These are phyloP conservation scores for Petunia axillaris DNA, from an alignment of 257 asterid species.

Conservation along the genomic window DNA sequence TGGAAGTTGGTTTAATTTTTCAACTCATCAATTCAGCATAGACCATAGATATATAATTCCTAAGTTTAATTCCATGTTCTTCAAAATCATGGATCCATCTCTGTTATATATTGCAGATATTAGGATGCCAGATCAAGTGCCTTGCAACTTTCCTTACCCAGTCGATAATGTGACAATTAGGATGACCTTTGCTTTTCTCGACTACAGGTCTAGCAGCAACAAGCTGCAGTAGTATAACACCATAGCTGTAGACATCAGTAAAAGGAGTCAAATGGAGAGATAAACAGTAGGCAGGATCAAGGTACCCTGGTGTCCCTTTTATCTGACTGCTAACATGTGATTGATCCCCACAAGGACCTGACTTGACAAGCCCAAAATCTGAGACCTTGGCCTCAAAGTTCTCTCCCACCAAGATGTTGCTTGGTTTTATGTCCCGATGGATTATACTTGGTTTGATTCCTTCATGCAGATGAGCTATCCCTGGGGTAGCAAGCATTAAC, in stretches of 20 bases:
- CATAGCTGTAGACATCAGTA: conserved; percentile 81
- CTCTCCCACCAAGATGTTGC: conserved; percentile 68
- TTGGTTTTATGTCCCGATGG: conserved; percentile 78
- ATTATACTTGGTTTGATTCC: conserved; percentile 64
- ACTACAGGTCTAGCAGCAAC: conserved; percentile 72
- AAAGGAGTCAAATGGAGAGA: conserved; percentile 64
- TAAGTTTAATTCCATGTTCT: neutral
- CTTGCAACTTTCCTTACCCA: conserved; percentile 50
- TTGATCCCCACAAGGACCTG: conserved; percentile 72
- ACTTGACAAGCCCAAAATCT: conserved; percentile 69
- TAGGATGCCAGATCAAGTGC: neutral
- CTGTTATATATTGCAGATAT: neutral
- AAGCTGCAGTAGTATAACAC: conserved; percentile 77
- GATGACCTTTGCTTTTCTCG: conserved; percentile 37
- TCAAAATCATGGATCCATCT: too few relatives aligned
- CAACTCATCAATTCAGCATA: neutral
- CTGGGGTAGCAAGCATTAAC: conserved; percentile 34
- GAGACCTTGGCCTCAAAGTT: conserved; percentile 76
- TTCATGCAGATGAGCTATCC: conserved; percentile 75
- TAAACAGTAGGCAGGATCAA: conserved; percentile 81
- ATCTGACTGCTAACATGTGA: conserved; percentile 76
- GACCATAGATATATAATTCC: neutral
- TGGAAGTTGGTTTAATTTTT: too few relatives aligned
- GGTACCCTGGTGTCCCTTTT: conserved; percentile 85
- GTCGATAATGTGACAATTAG: conserved; percentile 60